Base-by-base conservation (phyloP, 345 rosid species). In the Anastatica hierochuntica region DNA sequence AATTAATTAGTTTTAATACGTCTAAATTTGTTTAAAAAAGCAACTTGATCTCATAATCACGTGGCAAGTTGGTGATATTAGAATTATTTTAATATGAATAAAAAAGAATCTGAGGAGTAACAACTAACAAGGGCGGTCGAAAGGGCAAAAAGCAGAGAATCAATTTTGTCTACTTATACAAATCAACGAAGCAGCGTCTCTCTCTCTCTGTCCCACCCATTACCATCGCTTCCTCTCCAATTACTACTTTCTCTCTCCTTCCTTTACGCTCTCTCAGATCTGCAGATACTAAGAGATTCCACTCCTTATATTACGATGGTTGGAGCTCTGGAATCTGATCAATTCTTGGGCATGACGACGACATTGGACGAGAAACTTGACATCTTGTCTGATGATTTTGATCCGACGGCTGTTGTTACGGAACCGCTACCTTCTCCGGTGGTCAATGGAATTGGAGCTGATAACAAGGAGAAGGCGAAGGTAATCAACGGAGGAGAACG, bases 351-450 rank as follows among this genome's bases (percentile, higher is more conserved):
- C 12, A 62, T 60, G 63, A 1, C 52, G 7, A 44, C 13, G 53
- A 49, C 51, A 67, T n/a, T n/a, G n/a, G n/a, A n/a, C n/a, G n/a
- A n/a, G n/a, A n/a, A n/a, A n/a, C n/a, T n/a, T n/a, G 75, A 65
- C 58, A 58, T 69, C 64, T 58, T 65, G 35, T 8, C 58, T 1
- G 67, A 54, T 29, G 74, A 48, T 30, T 73, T 85, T 47, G 83
- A 81, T 70, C 79, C 82, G 13, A 37, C 58, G 7, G 69, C 75
- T 30, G 67, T 73, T 8, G 61, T 43, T 7, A 26, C 64, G 23
- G 94, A 79, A 44, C 76, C 82, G 24, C 46, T 82, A 30, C 84
- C 90, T 14, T 55, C 76, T 17, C 67, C 57, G 16, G 66, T 63
- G 16, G 35, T 55, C 7, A 63, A 62, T 5, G 49, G 59, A 34